Evolutionary conservation across 352 stramenopile genomes (phyloP), one percentile per base, ranked within the genome.

Genomic region (Phytophthora citricola): DNA sequence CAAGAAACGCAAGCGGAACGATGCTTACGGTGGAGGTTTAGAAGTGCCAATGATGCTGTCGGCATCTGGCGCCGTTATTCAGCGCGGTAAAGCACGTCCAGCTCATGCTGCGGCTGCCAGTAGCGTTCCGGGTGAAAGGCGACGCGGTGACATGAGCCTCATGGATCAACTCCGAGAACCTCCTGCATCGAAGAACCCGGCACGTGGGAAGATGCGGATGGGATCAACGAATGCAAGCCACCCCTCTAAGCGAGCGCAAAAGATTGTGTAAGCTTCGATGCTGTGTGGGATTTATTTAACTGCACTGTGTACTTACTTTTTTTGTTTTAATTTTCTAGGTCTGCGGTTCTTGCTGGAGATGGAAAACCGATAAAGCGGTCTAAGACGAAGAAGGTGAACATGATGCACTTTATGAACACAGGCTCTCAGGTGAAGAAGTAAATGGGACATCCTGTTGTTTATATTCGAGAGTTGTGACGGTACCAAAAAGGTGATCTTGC

Each of bases 351-450:
- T 39, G 34, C 63, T 20, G 68, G 48, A 46, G 50, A 73, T 48
- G 58, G 58, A 34, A 72, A 75, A 49, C 49, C 58, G n/a, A 20
- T 71, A 8, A 66, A 59, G 29, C 58, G 60, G 34, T 10, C 62
- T 3, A 90, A 88, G 36, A 54, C 38, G 0, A 92, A 90, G 63
- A 91, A 83, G 48, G 76, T 93, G 52, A 77, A 93, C 63, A 92
- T 93, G 85, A 92, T 93, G 7, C 85, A 87, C 43, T 93, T 93
- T 52, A 92, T 92, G 85, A 89, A 63, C 50, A 70, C 70, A 6
- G 78, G 78, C 3, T 64, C 73, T 26, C 63, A 73, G 41, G 31
- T 54, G 20, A 71, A 73, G 39, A 71, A 76, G 34, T 70, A 54
- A 36, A 63, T 45, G 11, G 10, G 15, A 22, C 20, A 6, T 40